phyloP scores from a whole-genome alignment of 345 rosid genomes.

The Nasturtium officinale region DNA sequence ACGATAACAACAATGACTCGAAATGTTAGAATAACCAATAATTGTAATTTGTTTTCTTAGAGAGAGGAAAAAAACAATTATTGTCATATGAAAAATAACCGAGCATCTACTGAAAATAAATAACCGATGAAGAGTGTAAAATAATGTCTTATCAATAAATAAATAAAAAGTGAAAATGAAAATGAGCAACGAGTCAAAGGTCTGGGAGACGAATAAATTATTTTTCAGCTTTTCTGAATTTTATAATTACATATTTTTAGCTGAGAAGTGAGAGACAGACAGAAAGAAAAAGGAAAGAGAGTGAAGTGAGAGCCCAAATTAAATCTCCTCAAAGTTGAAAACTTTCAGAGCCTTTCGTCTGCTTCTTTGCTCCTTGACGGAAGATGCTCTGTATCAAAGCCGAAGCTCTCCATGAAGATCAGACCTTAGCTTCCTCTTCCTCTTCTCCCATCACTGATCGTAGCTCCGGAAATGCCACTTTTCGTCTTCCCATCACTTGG shows the following conservation, averaged over 20 bases:
- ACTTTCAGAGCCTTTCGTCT: conserved; percentile 9
- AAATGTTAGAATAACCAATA: not conserved
- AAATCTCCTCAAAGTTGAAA: conserved; percentile 11
- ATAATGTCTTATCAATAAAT: no score
- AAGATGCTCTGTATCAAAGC: conserved; percentile 65
- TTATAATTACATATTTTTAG: not conserved
- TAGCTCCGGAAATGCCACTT: conserved; percentile 38
- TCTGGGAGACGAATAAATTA: conserved; percentile 39
- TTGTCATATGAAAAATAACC: not conserved
- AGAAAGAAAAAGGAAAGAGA: conserved; percentile 9
- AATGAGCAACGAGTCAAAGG: conserved; percentile 37
- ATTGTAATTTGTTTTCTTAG: no score
- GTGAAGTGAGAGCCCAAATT: conserved; percentile 30
- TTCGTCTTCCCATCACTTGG: conserved; percentile 62
- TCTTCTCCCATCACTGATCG: conserved; percentile 40
- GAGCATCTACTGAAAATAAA: no score
- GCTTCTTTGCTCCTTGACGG: conserved; percentile 26
- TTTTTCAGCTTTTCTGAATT: conserved; percentile 26
- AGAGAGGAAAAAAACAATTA: no score
- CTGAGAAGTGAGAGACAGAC: conserved; percentile 1
- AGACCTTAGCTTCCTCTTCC: conserved; percentile 37
- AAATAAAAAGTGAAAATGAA: not conserved
- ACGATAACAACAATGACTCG: not conserved
- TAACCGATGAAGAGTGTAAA: not conserved
- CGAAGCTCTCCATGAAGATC: conserved; percentile 56